Evolutionary conservation across 352 stramenopile genomes (phyloP), one percentile per base, ranked within the genome.

Genomic region (Globisporangium canariense): DNA sequence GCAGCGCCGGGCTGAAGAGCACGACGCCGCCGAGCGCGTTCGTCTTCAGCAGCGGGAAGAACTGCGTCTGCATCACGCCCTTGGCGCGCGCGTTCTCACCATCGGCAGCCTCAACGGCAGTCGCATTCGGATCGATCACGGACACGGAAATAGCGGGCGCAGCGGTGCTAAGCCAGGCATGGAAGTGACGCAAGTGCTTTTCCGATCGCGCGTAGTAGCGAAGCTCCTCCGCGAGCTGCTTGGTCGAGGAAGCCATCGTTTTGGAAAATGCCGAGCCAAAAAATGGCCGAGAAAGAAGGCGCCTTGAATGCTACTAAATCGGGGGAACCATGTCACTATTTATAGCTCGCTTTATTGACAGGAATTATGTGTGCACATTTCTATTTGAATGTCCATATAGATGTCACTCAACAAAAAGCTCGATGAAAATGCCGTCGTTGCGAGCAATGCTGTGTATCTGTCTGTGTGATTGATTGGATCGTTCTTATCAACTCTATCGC

Each of bases 201-300:
- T 93, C 80, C 54, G 82, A 93, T 68, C 80, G 80, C 65, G 77
- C 80, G 69, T 89, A 93, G 67, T 83, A 86, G 45, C 78, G 79
- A 11, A 93, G 64, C 73, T 90, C 84, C 51, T 91, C 80, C 3
- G 79, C 80, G 58, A 91, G 76, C 60, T 85, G 72, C 67, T 76
- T 90, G 18, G 32, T 58, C 30, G 52, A 58, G 8, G 32, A 43
- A 43, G 51, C 51, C 20, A 38, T 36, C 32, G 52, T 58, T 58
- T 45, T 11, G 32, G 16, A 20, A 30, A 46, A 46, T 58, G 32
- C 43, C 16, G 16, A 49, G 16, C 43, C 43, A 49, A 49, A 46
- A 46, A 20, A 18, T n/a, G 13, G 40, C 13, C 14, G 13, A 46
- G 13, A 46, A 46, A 18, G 7, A n/a, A 8, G 16, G 25, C 8